phyloP scores from a whole-genome alignment of 257 asterid genomes.

The Petrea volubilis region DNA sequence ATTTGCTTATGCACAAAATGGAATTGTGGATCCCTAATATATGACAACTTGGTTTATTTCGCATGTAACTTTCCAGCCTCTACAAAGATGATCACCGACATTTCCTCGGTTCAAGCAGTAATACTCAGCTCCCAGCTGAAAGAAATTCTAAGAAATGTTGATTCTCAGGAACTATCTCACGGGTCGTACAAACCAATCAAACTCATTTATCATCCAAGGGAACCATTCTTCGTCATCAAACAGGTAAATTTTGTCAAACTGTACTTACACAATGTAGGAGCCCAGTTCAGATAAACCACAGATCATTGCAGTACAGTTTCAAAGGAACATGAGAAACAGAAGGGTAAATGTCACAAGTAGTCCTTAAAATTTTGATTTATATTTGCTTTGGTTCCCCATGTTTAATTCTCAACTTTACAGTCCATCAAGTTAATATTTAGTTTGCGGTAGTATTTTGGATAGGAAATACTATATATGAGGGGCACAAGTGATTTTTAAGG shows the following conservation, averaged over 20 bases:
- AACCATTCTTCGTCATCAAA: conserved; percentile 79
- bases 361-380: too few relatives aligned
- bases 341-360: too few relatives aligned
- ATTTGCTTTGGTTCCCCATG: too few relatives aligned
- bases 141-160: conserved; percentile 59
- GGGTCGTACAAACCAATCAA: conserved; percentile 67
- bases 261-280: background rate
- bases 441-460: too few relatives aligned
- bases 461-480: too few relatives aligned
- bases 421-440: too few relatives aligned
- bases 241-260: conserved; percentile 31
- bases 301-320: background rate
- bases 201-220: conserved; percentile 72
- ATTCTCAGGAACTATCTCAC: conserved; percentile 46
- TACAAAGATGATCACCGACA: conserved; percentile 55
- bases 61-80: conserved; percentile 41
- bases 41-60: conserved; percentile 4
- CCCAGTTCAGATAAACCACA: background rate
- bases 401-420: too few relatives aligned
- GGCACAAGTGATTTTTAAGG: too few relatives aligned
- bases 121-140: conserved; percentile 82
- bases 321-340: background rate
- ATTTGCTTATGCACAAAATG: background rate
- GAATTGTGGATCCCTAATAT: background rate
- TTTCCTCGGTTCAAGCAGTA: conserved; percentile 77